Percentiles rank a stretch among this genome's conserved stretches.
Evolutionary conservation across 441 rosid genomes (phyloP).

Genomic region (Corymbia citriodora): DNA sequence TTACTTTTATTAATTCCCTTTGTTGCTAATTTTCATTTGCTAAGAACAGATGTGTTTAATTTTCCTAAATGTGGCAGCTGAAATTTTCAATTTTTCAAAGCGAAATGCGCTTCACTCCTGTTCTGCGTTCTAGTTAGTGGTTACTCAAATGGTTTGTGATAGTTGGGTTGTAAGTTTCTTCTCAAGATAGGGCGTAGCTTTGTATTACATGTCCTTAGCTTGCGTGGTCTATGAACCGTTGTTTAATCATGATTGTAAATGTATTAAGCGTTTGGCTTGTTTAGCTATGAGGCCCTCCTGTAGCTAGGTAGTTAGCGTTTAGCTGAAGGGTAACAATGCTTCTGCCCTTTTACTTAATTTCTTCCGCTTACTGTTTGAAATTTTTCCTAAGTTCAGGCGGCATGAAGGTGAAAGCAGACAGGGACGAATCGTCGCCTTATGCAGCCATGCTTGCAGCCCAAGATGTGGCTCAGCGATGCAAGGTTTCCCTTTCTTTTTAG

Average conservation of each 20-base stretch:
- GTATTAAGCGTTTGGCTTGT: not conserved
- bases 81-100: not conserved
- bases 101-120: not conserved
- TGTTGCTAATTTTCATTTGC: not conserved
- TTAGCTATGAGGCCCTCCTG: not conserved
- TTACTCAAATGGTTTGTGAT: not conserved
- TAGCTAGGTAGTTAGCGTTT: not conserved
- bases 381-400: constrained; percentile 25
- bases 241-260: not conserved
- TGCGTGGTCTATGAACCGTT: not conserved
- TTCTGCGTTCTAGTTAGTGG: not conserved
- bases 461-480: constrained; percentile 66
- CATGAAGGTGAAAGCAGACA: constrained; percentile 67
- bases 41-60: too few species aligned
- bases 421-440: constrained; percentile 69
- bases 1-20: not conserved
- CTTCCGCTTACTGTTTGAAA: not conserved
- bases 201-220: too few species aligned
- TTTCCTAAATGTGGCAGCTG: not conserved
- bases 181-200: not conserved
- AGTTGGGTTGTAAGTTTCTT: not conserved
- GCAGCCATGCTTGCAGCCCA: constrained; percentile 82
- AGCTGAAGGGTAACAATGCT: not conserved
- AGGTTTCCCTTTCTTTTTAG: constrained; percentile 17
- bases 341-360: not conserved